Evolutionary conservation across 2,329 filamentous ascomycete genomes (phyloP), one percentile per base, ranked within the genome.

Genomic region (Trichoderma pleuroti): DNA sequence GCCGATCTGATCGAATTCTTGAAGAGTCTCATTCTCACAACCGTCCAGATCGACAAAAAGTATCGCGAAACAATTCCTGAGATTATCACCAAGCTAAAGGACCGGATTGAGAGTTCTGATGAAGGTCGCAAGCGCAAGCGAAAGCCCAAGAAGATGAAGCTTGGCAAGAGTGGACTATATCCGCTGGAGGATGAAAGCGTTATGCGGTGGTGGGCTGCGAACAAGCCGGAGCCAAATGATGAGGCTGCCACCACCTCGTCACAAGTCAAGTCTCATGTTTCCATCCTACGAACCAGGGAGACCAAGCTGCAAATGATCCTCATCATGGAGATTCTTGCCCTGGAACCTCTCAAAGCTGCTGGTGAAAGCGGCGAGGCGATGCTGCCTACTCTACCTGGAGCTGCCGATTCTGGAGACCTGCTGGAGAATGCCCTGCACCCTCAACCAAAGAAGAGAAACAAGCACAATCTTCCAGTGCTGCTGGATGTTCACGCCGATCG

Each of bases 271-370:
- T 86, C 87, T 24, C 87, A 91, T 52, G 82, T 90, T n/a, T 86
- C 89, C 3, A 85, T 89, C 66, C 80, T 95, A 49, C 87, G 92
- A 54, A 90, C 91, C 28, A 86, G 93, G 71, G 93, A 96, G 81
- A 94, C 92, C 0, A 91, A 94, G 75, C 82, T 94, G 49, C 93
- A 96, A 77, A 88, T 95, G 81, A 93, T 95, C 68, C 78, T 96
- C 36, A 90, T 94, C 65, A 84, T 96, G 7, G 93, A 96, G 76
- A 89, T 93, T 18, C 81, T 94, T 26, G 90, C 92, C 2, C 81
- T 96, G 54, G 91, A 93, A 72, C 84, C 86, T 24, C 75, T 86
- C 34, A 81, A 82, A 32, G 79, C 82, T 3, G 74, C 78, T 2
- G 81, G 83, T 7, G 80, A 84, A 6, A 74, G 76, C 6, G 81